Base-by-base conservation (phyloP, 352 stramenopile species). In the Blastocystis sp. region DNA sequence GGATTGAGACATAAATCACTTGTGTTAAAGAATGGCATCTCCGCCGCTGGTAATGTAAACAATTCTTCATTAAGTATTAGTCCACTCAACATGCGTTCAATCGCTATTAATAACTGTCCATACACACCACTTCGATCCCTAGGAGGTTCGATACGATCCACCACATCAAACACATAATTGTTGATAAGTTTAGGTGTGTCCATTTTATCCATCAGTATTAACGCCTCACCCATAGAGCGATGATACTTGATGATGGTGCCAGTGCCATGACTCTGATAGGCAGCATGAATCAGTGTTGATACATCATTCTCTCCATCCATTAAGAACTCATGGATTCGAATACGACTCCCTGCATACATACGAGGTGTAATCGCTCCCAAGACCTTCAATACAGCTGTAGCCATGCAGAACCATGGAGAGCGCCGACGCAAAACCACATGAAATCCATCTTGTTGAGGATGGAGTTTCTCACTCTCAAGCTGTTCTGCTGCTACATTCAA, bases 261-360 rank as follows among this genome's bases (percentile, higher is more conserved):
- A 5, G 58, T 88, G 17, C 77, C 77, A 24, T 78, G 58, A 53
- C 77, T 88, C 42, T 88, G 77, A 42, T 88, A 88, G 3, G 62
- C 62, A 4, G 77, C 51, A 35, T 59, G 62, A 35, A 88, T 77
- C 33, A 88, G 77, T 48, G 58, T 88, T 3, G 58, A 73, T 5
- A 81, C 44, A 30, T 88, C 77, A 37, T 88, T 88, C 22, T 58
- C 77, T 11, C 77, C 62, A 42, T 88, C 62, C 77, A 88, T 88
- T 0, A 88, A 35, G 44, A 77, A 77, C 42, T 88, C 77, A n/a
- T 88, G 77, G 42, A 88, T 88, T 56, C 77, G 77, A 35, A 88
- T 88, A 27, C 77, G 77, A 33, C 77, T 54, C 7, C 77, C 77
- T 0, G 58, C 62, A 30, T 88, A 88, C 54, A 88, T 78, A 22